Base-by-base conservation (phyloP, 257 asterid genomes). In the Nicotiana benthamiana region DNA sequence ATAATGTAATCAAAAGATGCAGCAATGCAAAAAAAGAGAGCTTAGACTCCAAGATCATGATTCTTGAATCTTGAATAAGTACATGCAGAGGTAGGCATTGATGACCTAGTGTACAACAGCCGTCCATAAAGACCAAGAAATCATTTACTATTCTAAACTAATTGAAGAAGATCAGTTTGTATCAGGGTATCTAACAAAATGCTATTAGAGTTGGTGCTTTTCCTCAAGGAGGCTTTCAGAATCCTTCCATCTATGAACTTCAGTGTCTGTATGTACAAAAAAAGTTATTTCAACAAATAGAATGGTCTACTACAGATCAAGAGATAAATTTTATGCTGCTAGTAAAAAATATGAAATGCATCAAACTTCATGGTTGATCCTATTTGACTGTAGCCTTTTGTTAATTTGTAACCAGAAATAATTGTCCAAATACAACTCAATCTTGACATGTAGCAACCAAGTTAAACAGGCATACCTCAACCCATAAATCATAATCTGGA, bases 401-500 rank as follows among this genome's bases (percentile, higher is more conserved):
- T 70, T 43, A 43, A 43, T 22, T 70, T 17, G 1, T 22, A 22
- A 36, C 76, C 2, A 22, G 77, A 70, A 43, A 12, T 43, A 43
- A 70, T 70, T 70, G 1, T 13, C 32, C 59, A 72, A 74, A 46
- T 30, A 48, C 68, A 40, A 53, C 10, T 27, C 34, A 26, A 79
- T 9, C 27, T 15, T 20, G 17, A 79, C 75, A 56, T 15, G 43
- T 28, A 32, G 70, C 46, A 67, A 83, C 84, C 85, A 74, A 70
- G 46, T 52, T 76, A 82, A 84, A 79, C 65, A 80, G 61, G 64
- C 83, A 43, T 78, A 40, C 75, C 59, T 83, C 66, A 30, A n/a
- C 57, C 79, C 65, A 77, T 46, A 74, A 80, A 63, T 57, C 82
- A 86, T 92, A 89, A 95, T 1, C 99, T 97, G 22, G 97, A 93